Evolutionary conservation across 768 basidiomycete species (phyloP).

Genomic region (Lactifluus hygrophoroides): DNA sequence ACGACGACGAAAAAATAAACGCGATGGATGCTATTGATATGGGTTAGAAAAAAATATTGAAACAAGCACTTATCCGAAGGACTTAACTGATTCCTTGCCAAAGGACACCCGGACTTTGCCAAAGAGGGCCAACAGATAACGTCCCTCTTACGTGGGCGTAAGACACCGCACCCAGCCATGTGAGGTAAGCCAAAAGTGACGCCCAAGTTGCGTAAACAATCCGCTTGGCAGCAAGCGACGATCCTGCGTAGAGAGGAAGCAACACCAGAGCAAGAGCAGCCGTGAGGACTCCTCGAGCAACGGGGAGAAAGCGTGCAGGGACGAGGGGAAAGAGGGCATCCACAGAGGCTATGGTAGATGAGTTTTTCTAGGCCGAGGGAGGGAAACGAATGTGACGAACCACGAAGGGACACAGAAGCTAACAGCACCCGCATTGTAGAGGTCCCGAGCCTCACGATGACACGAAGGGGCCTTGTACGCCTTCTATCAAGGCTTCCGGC

Average conservation of each 20-base stretch:
- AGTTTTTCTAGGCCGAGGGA: slow-evolving; percentile 13
- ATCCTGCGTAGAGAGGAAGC: slow-evolving; percentile 45
- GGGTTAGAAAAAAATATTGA: background rate
- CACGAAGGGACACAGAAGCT: slow-evolving; percentile 54
- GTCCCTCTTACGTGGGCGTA: slow-evolving; percentile 44
- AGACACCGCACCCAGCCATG: slow-evolving; percentile 49
- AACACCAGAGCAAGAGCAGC: slow-evolving; percentile 35
- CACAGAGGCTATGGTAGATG: slow-evolving; percentile 39
- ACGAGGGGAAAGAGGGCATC: slow-evolving; percentile 44
- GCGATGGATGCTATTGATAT: slow-evolving; percentile 42
- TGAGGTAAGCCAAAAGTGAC: slow-evolving; percentile 52
- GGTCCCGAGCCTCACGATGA: slow-evolving; percentile 36
- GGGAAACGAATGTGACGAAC: slow-evolving; percentile 34
- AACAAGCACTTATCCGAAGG: background rate
- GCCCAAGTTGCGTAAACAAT: slow-evolving; percentile 48
- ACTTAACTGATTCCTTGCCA: slow-evolving; percentile 62
- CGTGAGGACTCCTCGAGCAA: slow-evolving; percentile 36
- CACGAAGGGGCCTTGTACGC: slow-evolving; percentile 37
- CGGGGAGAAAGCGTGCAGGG: slow-evolving; percentile 27
- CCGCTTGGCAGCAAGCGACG: slow-evolving; percentile 45
- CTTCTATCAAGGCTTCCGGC: slow-evolving; percentile 47
- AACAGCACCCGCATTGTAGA: slow-evolving; percentile 42
- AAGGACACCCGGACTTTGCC: slow-evolving; percentile 38
- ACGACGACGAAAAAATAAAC: slow-evolving; percentile 58
- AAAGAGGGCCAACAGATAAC: slow-evolving; percentile 30